phyloP scores from a whole-genome alignment of 441 rosid genomes.

The Syzygium syzygioides region DNA sequence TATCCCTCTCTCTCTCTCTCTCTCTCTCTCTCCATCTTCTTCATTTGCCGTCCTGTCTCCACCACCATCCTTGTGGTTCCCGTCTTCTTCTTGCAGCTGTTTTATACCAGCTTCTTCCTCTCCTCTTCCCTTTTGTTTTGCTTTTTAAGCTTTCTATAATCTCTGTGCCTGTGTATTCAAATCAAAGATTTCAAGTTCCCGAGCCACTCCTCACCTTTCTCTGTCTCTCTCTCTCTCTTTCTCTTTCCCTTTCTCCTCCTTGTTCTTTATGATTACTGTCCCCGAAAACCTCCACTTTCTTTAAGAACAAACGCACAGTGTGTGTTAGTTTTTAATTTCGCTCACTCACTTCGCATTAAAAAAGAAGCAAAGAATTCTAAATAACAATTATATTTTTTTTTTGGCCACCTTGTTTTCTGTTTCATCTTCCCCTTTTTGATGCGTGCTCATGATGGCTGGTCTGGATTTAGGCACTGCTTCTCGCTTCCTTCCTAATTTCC shows the following conservation, averaged over 20 bases:
- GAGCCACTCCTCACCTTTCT: constrained; percentile 10
- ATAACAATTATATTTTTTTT: background rate
- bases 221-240: background rate
- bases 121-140: background rate
- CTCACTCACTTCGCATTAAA: background rate
- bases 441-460: constrained; percentile 60
- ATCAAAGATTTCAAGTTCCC: background rate
- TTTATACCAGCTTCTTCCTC: background rate
- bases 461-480: constrained; percentile 77
- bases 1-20: constrained; percentile 1
- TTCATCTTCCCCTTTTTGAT: constrained; percentile 27
- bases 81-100: background rate
- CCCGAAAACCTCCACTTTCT: constrained; percentile 17
- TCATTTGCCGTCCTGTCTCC: background rate
- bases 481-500: constrained; percentile 52
- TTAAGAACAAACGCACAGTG: background rate
- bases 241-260: constrained; percentile 5
- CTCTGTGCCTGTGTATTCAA: constrained; percentile 24
- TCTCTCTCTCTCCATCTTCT: background rate
- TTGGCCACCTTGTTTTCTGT: constrained; percentile 25
- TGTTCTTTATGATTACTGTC: constrained; percentile 15
- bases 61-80: background rate
- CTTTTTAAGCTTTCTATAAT: constrained; percentile 9
- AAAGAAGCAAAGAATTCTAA: background rate
- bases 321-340: constrained; percentile 17